A percentile compares a stretch with the other conserved stretches of the same genome.
phyloP scores from a whole-genome alignment of 148 eudicot species.

The Vaccinium macrocarpon region DNA sequence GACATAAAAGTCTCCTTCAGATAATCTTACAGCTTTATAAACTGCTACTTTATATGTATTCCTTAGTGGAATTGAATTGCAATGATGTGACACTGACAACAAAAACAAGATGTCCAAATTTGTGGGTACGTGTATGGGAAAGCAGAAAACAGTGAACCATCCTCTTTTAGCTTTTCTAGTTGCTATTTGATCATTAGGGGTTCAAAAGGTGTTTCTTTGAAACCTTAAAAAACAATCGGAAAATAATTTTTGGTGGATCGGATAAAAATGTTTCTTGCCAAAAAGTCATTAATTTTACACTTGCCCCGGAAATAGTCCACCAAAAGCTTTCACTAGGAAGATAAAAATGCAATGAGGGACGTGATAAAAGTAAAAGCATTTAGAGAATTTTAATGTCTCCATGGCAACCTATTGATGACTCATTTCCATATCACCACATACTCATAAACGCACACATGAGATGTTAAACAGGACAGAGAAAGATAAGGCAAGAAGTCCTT shows the following conservation, averaged over 20 bases:
- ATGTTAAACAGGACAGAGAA: not conserved
- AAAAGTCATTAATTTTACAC: not conserved
- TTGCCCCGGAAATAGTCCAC: not conserved
- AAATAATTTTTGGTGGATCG: not conserved
- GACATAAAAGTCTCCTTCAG: constrained; percentile 1
- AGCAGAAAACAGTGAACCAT: not conserved
- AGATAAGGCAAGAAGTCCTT: not conserved
- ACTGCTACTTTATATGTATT: not conserved
- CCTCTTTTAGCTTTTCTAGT: not conserved
- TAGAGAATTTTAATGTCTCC: not conserved
- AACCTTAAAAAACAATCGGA: not conserved
- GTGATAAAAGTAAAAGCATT: not conserved
- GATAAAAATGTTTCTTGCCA: not conserved
- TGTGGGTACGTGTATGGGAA: not conserved
- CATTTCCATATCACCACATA: not conserved
- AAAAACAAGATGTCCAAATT: constrained; percentile 8
- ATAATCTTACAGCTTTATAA: not conserved
- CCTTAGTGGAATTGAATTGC: not conserved
- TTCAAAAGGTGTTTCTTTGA: not conserved
- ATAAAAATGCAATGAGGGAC: not conserved
- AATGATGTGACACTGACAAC: not conserved
- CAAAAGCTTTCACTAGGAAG: not conserved
- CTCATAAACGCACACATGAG: not conserved
- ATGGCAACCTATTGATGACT: not conserved
- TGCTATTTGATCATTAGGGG: not conserved